phyloP scores from a whole-genome alignment of 306 rosid genomes.

The Dicorynia guianensis region DNA sequence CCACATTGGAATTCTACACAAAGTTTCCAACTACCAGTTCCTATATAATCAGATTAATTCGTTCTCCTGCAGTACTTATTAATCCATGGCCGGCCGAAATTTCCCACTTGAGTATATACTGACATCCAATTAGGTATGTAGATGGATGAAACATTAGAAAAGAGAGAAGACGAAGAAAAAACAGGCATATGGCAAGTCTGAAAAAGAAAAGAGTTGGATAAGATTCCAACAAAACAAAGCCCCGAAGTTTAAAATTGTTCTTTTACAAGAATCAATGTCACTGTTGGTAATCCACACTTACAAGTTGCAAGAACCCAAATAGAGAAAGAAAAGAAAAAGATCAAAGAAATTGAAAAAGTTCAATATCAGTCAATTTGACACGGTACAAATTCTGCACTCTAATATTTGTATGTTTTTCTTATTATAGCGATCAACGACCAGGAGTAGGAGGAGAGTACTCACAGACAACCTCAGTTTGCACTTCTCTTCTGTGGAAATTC shows the following conservation, averaged over 20 bases:
- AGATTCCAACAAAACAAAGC: conserved; percentile 30
- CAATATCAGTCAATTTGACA: conserved; percentile 43
- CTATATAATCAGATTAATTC: neutral
- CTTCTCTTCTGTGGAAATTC: conserved; percentile 76
- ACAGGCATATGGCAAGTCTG: neutral
- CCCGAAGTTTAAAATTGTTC: conserved; percentile 30
- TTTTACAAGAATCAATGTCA: conserved; percentile 33
- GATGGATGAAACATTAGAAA: neutral
- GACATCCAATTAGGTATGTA: neutral
- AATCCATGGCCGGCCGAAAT: neutral
- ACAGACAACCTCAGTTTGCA: conserved; percentile 89
- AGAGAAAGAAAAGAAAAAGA: conserved; percentile 18
- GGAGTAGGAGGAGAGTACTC: conserved; percentile 85
- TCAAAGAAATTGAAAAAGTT: conserved; percentile 21
- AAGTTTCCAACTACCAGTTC: neutral
- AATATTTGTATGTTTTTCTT: neutral
- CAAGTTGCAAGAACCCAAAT: conserved; percentile 34
- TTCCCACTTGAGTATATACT: neutral
- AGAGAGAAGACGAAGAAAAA: neutral
- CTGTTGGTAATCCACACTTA: conserved; percentile 29
- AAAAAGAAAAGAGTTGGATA: conserved; percentile 10
- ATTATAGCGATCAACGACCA: conserved; percentile 26
- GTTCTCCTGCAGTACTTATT: neutral
- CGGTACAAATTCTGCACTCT: conserved; percentile 24
- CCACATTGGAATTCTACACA: too few relatives aligned